phyloP scores from a whole-genome alignment of 1,284 basidiomycete genomes.

The Naganishia liquefaciens region DNA sequence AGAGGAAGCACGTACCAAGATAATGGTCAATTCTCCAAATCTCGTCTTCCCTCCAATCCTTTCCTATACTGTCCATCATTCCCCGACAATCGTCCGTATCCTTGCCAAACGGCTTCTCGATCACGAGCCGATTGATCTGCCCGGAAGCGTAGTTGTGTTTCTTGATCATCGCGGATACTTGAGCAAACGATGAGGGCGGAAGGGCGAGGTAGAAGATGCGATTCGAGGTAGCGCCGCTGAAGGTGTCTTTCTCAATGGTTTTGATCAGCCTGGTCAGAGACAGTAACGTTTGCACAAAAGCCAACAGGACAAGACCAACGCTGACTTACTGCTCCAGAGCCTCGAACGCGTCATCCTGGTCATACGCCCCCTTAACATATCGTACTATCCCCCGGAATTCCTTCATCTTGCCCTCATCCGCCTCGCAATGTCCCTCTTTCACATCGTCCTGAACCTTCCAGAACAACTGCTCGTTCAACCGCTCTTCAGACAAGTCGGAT shows the following conservation, averaged over 20 bases:
- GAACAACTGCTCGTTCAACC: constrained; percentile 31
- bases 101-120: constrained; percentile 36
- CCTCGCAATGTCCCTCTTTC: constrained; percentile 27
- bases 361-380: constrained; percentile 27
- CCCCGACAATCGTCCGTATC: constrained; percentile 34
- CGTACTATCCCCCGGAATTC: constrained; percentile 19
- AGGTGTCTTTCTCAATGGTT: constrained; percentile 23
- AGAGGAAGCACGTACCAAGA: constrained; percentile 15
- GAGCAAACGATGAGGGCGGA: constrained; percentile 34
- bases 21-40: constrained; percentile 32
- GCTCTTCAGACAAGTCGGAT: constrained; percentile 46
- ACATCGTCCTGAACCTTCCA: constrained; percentile 23
- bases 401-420: constrained; percentile 19
- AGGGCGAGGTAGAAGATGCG: constrained; percentile 34
- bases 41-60: constrained; percentile 35
- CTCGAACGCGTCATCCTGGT: constrained; percentile 29
- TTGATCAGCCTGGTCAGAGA: constrained; percentile 12
- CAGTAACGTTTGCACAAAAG: neutral
- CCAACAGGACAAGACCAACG: too few relatives aligned
- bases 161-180: constrained; percentile 34
- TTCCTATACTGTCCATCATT: constrained; percentile 34
- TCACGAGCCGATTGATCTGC: constrained; percentile 30
- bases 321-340: constrained; percentile 19
- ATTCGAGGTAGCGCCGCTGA: constrained; percentile 25
- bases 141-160: constrained; percentile 32